Evolutionary conservation across 495 filamentous ascomycete species (phyloP).

Genomic region (Penicillium lividum): DNA sequence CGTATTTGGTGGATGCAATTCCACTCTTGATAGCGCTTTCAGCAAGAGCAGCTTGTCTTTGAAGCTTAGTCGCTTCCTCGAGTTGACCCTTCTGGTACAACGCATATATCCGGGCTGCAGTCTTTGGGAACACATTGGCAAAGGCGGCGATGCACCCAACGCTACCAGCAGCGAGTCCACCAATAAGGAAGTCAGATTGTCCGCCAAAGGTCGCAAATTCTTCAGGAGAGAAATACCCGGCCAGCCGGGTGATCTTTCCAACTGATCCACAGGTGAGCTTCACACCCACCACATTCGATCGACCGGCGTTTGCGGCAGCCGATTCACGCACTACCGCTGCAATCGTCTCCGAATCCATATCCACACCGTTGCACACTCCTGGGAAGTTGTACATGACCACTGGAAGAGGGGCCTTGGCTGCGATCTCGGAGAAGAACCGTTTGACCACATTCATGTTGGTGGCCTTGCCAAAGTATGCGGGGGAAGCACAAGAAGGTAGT

Average conservation of each 20-base stretch:
- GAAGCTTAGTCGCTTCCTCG: constrained; percentile 66
- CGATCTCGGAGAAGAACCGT: constrained; percentile 62
- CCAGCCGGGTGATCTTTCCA: constrained; percentile 62
- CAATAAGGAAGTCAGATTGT: constrained; percentile 69
- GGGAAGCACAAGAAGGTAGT: constrained; percentile 63
- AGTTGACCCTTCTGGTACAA: constrained; percentile 64
- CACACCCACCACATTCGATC: constrained; percentile 59
- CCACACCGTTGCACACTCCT: constrained; percentile 69
- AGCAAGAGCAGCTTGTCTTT: constrained; percentile 69
- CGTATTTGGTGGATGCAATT: constrained; percentile 66
- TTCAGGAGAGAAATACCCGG: constrained; percentile 53
- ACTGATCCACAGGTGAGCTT: constrained; percentile 72
- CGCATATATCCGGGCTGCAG: constrained; percentile 61
- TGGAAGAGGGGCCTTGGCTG: constrained; percentile 49
- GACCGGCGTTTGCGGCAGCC: constrained; percentile 48
- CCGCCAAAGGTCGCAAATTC: constrained; percentile 68
- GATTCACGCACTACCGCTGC: constrained; percentile 45
- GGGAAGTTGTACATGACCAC: constrained; percentile 74
- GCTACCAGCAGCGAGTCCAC: constrained; percentile 41
- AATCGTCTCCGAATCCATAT: constrained; percentile 65
- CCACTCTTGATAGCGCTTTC: constrained; percentile 83
- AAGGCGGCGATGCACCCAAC: constrained; percentile 67
- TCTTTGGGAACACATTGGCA: constrained; percentile 66
- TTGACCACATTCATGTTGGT: constrained; percentile 59
- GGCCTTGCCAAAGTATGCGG: constrained; percentile 63